Base-by-base conservation (phyloP, 306 rosid species). In the Sicyos edulis region DNA sequence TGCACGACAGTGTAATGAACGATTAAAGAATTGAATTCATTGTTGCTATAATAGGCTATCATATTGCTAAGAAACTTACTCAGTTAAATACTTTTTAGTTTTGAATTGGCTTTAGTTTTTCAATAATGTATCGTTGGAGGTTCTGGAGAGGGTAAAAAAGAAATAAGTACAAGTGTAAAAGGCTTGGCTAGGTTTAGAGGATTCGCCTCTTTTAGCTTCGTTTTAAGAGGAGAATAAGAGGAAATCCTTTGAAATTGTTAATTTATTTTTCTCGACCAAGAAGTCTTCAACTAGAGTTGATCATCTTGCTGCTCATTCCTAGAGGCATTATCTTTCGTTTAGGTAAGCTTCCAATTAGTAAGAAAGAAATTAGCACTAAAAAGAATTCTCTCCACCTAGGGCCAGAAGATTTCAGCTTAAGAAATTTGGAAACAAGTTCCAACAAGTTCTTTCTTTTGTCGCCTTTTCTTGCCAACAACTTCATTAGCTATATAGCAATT, bases 161-260 rank as follows among this genome's bases (percentile, higher is more conserved):
- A 26, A 26, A 26, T 26, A 26, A 26, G 29, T 26, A 40, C 1
- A 9, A 60, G 13, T 60, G 40, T 44, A 3, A 60, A 60, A 60
- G 67, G 21, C 68, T 32, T 59, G 65, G n/a, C 47, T 29, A 16
- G 7, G 45, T 60, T 60, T 26, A 60, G 67, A 60, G 29, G 13
- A 60, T 15, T 60, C 47, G 8, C 21, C 21, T 14, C 47, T 32
- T 60, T 32, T 61, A 61, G 47, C 49, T 29, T 61, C 7, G 17
- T 61, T 61, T 26, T 3, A 13, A 59, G 67, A 7, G 14, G 60
- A 55, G 26, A 10, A 55, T 55, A 20, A 19, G 60, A 55, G 14
- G 68, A 61, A 8, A 8, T 9, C 42, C 7, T 58, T 37, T 24
- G 64, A 58, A 29, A 7, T 60, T 16, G 20, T 60, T 60, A 8